Percentiles rank a stretch among this genome's conserved stretches.
phyloP scores from a whole-genome alignment of 192 early-diverging fungal species.

The Gamsiella multidivaricata region DNA sequence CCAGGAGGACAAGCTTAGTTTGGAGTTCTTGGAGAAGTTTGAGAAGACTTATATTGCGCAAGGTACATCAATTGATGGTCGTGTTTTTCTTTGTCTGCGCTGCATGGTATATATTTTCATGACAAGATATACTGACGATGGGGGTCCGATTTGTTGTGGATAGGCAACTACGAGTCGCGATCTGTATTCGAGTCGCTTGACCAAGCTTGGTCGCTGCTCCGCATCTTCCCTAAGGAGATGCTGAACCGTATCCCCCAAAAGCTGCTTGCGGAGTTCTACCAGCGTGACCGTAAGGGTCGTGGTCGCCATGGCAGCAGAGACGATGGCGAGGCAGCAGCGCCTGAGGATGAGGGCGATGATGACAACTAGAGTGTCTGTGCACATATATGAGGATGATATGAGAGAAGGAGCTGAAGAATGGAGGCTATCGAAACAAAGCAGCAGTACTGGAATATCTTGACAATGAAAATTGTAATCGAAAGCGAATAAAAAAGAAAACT shows the following conservation, averaged over 20 bases:
- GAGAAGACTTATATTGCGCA: constrained; percentile 98
- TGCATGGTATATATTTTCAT: background rate
- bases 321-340: constrained; percentile 36
- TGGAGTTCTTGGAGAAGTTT: constrained; percentile 99
- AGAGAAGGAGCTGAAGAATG: background rate
- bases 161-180: constrained; percentile 92
- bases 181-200: constrained; percentile 98
- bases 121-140: background rate
- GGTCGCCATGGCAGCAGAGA: constrained; percentile 53
- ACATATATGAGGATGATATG: too few species aligned
- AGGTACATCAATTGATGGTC: constrained; percentile 67
- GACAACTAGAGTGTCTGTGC: constrained; percentile 41
- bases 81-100: constrained; percentile 17
- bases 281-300: constrained; percentile 75
- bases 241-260: constrained; percentile 99
- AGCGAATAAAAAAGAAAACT: too few species aligned
- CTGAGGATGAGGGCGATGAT: constrained; percentile 48
- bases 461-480: too few species aligned
- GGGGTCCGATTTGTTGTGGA: background rate
- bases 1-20: constrained; percentile 95
- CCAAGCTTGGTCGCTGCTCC: constrained; percentile 96
- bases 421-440: background rate
- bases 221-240: constrained; percentile 99
- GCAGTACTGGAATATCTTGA: background rate
- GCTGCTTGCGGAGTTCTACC: constrained; percentile 93